Percentiles rank a stretch among this genome's conserved stretches.
Conservation (phyloP, 2,329 filamentous ascomycete genomes). For the Aspergillus vadensis region DNA sequence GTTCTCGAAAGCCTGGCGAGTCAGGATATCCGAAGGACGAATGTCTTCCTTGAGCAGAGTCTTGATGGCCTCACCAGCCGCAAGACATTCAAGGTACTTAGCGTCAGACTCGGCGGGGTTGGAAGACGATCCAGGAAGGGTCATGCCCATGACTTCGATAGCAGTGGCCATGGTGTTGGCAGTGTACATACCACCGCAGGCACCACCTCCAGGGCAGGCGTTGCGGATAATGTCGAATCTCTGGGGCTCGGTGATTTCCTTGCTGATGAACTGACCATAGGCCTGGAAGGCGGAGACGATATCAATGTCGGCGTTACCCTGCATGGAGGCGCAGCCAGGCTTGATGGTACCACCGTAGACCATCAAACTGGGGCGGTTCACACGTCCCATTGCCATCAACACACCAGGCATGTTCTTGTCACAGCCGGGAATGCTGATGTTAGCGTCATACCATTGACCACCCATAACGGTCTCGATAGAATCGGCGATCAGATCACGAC, state of each 20-base stretch:
- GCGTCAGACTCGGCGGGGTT: conserved; percentile 72
- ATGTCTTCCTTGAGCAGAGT: conserved; percentile 76
- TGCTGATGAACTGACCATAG: conserved; percentile 91
- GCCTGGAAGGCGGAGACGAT: conserved; percentile 98
- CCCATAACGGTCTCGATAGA: conserved; percentile 99
- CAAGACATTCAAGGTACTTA: conserved; percentile 73
- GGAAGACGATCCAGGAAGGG: conserved; percentile 78
- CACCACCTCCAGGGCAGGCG: conserved; percentile 81
- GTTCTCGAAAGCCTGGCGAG: conserved; percentile 78
- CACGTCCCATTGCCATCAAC: conserved; percentile 87
- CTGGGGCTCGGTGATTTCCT: conserved; percentile 86
- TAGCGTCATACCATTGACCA: conserved; percentile 97
- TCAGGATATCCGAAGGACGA: conserved; percentile 75
- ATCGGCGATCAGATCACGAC: conserved; percentile 94
- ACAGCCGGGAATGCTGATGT: conserved; percentile 94
- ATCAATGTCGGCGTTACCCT: conserved; percentile 76
- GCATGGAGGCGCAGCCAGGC: conserved; percentile 78
- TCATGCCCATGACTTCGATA: conserved; percentile 74
- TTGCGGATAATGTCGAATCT: conserved; percentile 93
- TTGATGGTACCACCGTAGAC: conserved; percentile 95
- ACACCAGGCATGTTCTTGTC: conserved; percentile 99
- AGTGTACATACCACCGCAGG: conserved; percentile 85
- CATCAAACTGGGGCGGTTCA: conserved; percentile 95
- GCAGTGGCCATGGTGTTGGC: conserved; percentile 76
- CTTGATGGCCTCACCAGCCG: conserved; percentile 72